phyloP scores from a whole-genome alignment of 495 filamentous ascomycete species.

The Peziza echinospora region DNA sequence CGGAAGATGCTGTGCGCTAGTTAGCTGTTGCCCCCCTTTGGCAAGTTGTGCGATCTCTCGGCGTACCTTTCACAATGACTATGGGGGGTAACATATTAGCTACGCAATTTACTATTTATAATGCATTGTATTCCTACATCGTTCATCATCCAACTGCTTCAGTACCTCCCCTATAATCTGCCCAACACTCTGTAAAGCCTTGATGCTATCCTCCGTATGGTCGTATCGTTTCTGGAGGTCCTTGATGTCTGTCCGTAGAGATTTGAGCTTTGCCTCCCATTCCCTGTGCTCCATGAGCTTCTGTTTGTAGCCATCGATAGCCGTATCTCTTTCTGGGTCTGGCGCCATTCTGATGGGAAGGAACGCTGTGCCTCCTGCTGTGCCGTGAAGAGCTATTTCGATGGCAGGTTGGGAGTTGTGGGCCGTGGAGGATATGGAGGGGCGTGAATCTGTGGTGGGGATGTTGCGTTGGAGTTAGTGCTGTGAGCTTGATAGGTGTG shows the following conservation, averaged over 20 bases:
- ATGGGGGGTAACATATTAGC: no score
- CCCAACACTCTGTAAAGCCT: conserved; percentile 94
- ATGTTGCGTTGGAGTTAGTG: no score
- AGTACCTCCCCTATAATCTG: conserved; percentile 98
- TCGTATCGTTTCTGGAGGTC: conserved; percentile 85
- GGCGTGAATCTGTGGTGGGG: no score
- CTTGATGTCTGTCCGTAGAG: conserved; percentile 81
- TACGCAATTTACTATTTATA: no score
- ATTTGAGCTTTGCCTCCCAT: conserved; percentile 94
- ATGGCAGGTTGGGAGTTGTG: not conserved
- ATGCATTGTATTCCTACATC: no score
- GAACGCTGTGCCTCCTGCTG: not conserved
- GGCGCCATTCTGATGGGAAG: conserved; percentile 1
- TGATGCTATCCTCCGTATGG: conserved; percentile 97
- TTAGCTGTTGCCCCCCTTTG: conserved; percentile 36
- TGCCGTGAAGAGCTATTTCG: not conserved
- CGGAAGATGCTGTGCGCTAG: conserved; percentile 63
- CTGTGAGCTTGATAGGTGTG: no score
- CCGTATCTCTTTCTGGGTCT: conserved; percentile 14
- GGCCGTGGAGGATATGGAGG: no score
- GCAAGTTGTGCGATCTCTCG: conserved; percentile 9
- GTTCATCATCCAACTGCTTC: conserved; percentile 95
- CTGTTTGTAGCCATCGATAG: conserved; percentile 15
- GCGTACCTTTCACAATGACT: conserved; percentile 1
- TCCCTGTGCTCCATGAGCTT: conserved; percentile 81